phyloP scores from a whole-genome alignment of 352 stramenopile genomes.

The Pythium oligandrum region DNA sequence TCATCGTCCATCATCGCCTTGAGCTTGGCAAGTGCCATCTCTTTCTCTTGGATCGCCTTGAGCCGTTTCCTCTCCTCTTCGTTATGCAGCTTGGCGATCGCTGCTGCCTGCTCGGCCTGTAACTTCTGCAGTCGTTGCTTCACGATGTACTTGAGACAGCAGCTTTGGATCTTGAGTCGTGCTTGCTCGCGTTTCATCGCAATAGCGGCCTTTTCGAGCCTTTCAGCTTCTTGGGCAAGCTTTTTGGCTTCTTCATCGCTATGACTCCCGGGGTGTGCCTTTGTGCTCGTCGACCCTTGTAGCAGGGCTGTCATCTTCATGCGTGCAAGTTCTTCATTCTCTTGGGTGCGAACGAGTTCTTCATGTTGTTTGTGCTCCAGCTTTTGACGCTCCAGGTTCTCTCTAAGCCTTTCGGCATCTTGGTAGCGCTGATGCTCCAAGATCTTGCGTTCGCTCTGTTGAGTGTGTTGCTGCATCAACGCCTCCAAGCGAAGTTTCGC shows the following conservation, averaged over 20 bases:
- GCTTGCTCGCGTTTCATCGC: conserved; percentile 50
- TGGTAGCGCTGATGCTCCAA: conserved; percentile 28
- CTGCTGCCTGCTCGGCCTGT: conserved; percentile 36
- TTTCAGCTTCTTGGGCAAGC: conserved; percentile 36
- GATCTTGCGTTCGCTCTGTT: conserved; percentile 33
- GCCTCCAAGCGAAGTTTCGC: conserved; percentile 44
- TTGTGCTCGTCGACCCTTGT: conserved; percentile 16
- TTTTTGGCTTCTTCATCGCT: conserved; percentile 28
- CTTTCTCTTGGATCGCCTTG: conserved; percentile 57
- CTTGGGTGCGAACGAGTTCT: conserved; percentile 37
- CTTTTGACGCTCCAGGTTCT: conserved; percentile 40
- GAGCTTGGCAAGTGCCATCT: conserved; percentile 55
- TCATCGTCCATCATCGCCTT: conserved; percentile 76
- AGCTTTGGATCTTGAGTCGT: conserved; percentile 54
- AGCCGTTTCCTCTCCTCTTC: conserved; percentile 55
- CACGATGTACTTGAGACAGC: conserved; percentile 51
- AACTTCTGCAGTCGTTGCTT: conserved; percentile 39
- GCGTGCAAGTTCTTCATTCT: conserved; percentile 54
- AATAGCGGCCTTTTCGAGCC: conserved; percentile 33
- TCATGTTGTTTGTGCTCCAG: conserved; percentile 38
- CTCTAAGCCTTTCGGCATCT: conserved; percentile 32
- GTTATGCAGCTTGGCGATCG: conserved; percentile 47
- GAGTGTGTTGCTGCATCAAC: conserved; percentile 44
- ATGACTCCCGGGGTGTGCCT: background rate
- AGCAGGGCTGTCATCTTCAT: conserved; percentile 51